Evolutionary conservation across 164 flowering plant species (phyloP), one percentile per base, ranked within the genome.

Genomic region (Akebia trifoliata): DNA sequence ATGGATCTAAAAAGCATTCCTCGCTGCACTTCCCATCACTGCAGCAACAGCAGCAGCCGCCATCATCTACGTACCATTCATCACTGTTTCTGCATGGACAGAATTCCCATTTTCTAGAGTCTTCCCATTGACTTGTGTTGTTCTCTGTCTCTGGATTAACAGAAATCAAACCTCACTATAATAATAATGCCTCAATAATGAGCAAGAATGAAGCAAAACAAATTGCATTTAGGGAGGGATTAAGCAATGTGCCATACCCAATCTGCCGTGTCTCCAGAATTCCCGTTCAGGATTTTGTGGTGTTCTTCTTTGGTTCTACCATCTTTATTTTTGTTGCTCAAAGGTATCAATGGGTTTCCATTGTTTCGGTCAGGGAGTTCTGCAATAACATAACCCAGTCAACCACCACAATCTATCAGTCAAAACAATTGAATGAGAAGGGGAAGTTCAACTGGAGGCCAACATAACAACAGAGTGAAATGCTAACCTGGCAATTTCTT

Each of bases 201-300:
- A n/a, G n/a, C n/a, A n/a, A n/a, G n/a, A n/a, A n/a, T n/a, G n/a
- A n/a, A n/a, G n/a, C n/a, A n/a, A n/a, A n/a, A n/a, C n/a, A n/a
- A n/a, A n/a, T n/a, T n/a, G n/a, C n/a, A n/a, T n/a, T n/a, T n/a
- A n/a, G n/a, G n/a, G n/a, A n/a, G n/a, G n/a, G n/a, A n/a, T n/a
- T n/a, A n/a, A n/a, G n/a, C n/a, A n/a, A n/a, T n/a, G n/a, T 6
- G n/a, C 34, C 39, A 57, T 83, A 88, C 94, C 92, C 95, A 68
- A 63, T 87, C 98, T 1, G 75, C 57, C 15, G 80, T 64, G 54
- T 93, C 98, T 43, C 57, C 89, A 32, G 85, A 57, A 56, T 85
- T 87, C 59, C 99, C 99, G 65, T 90, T 93, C 73, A 87, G 50
- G 59, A 86, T 84, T 66, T 82, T 87, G 78, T 73, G 83, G 58